Percentiles rank a stretch among this genome's conserved stretches.
Conservation (phyloP, 495 filamentous ascomycete genomes). For the Cladorrhinum samala region DNA sequence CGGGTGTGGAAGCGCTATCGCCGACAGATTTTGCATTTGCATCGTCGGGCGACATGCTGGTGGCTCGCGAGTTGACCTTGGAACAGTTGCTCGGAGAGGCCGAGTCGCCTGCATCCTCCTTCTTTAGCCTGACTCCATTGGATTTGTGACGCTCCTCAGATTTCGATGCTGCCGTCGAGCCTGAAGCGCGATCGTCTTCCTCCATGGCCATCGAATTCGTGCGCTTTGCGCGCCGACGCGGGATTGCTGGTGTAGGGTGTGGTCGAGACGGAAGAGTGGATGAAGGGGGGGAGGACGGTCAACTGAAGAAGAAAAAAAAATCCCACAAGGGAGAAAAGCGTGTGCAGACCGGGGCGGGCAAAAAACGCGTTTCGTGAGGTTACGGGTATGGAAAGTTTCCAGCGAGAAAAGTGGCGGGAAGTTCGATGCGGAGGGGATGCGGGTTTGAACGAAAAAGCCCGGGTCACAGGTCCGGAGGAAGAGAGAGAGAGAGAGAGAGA, state of each 20-base stretch:
- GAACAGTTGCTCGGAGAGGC: constrained; percentile 33
- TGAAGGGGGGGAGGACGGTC: not conserved
- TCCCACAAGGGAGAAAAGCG: not conserved
- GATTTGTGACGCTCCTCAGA: constrained; percentile 25
- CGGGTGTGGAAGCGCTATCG: constrained; percentile 37
- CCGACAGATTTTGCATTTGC: constrained; percentile 35
- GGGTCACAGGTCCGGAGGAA: not conserved
- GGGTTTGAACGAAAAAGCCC: not conserved
- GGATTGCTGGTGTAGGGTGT: not conserved
- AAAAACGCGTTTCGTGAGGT: not conserved
- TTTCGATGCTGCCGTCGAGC: constrained; percentile 26
- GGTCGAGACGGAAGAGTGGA: not conserved
- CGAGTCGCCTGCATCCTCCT: constrained; percentile 30
- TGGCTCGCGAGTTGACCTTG: constrained; percentile 31
- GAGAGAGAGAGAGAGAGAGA: not conserved
- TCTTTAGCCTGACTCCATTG: constrained; percentile 30
- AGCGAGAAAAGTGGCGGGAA: no score
- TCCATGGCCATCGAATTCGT: constrained; percentile 29
- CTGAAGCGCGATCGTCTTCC: constrained; percentile 32
- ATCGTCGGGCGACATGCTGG: constrained; percentile 40
- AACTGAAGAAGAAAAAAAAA: not conserved
- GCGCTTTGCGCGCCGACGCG: constrained; percentile 5
- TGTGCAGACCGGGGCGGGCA: constrained; percentile 4
- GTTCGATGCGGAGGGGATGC: not conserved
- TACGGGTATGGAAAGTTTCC: not conserved